Conservation (phyloP, 2,329 filamentous ascomycete species). For the Penicillium expansum region DNA sequence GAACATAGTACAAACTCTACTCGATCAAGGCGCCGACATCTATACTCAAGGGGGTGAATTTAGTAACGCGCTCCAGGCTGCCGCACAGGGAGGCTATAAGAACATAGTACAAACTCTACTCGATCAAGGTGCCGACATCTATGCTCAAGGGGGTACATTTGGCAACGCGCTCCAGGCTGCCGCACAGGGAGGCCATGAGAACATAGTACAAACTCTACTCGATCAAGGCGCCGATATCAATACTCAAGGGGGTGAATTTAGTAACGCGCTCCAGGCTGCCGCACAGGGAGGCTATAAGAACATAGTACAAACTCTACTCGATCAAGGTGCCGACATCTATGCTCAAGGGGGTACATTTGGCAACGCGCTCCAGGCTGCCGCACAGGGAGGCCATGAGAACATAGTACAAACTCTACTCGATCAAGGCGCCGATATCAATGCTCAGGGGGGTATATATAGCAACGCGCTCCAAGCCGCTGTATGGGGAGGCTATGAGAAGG, state of each 20-base stretch:
- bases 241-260: too few species aligned
- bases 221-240: not conserved
- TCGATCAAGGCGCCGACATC: conserved; percentile 6
- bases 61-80: conserved; percentile 2
- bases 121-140: not conserved
- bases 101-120: conserved; percentile 1
- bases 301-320: not conserved
- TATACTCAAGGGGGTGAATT: not conserved
- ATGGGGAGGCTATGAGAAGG: not conserved
- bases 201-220: accelerated
- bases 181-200: not conserved
- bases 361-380: conserved; percentile 4
- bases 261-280: not conserved
- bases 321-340: conserved; percentile 5
- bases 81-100: not conserved
- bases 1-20: not conserved
- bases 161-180: not conserved
- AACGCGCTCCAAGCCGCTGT: conserved; percentile 2
- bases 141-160: not conserved
- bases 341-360: not conserved
- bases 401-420: conserved; percentile 4
- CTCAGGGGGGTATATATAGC: not conserved
- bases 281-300: not conserved
- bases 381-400: not conserved
- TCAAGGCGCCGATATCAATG: not conserved